Base-by-base conservation (phyloP, 2,329 filamentous ascomycete genomes). In the Trichoderma harzianum region DNA sequence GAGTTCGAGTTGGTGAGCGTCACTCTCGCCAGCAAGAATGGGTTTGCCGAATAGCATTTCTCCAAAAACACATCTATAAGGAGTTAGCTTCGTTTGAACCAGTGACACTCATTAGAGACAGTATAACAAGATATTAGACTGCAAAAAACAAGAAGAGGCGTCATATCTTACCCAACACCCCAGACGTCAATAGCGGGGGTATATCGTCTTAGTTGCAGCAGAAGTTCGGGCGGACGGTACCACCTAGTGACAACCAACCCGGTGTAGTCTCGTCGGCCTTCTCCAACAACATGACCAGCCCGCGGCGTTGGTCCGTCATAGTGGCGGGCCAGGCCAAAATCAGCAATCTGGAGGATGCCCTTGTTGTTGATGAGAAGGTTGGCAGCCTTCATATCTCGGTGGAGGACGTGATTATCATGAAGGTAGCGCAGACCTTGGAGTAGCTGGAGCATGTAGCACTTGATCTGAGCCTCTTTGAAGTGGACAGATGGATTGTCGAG, bases 111-210 rank as follows among this genome's bases (percentile, higher is more conserved):
- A 47, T 18, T n/a, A 47, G n/a, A n/a, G 26, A 21, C 7, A 34
- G 5, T 18, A 67, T 24, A 62, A 26, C 7, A 24, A 12, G 21
- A 28, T 16, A 18, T 26, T 5, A 6, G 11, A 10, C 21, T 18
- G 34, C 21, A 43, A 7, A 43, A n/a, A 34, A 21, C 16, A 61
- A 14, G 21, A 28, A 69, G 28, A 18, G 21, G 2, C 21, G 18
- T 14, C 18, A 21, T 16, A 66, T 80, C 90, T 84, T 86, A 95
- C 92, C 95, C 96, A 76, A 98, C 95, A 76, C 96, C 96, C 96
- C 96, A 99, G 83, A 99, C 90, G 81, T 99, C 96, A 77, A 99
- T 98, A 11, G 96, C 95, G 16, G 95, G 94, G n/a, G 96, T 99
- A 82, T 99, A 99, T 75, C 90, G 90, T 77, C 94, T 91, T 36